Conservation (phyloP, 108 stramenopile species). For the Cylindrotheca fusiformis region DNA sequence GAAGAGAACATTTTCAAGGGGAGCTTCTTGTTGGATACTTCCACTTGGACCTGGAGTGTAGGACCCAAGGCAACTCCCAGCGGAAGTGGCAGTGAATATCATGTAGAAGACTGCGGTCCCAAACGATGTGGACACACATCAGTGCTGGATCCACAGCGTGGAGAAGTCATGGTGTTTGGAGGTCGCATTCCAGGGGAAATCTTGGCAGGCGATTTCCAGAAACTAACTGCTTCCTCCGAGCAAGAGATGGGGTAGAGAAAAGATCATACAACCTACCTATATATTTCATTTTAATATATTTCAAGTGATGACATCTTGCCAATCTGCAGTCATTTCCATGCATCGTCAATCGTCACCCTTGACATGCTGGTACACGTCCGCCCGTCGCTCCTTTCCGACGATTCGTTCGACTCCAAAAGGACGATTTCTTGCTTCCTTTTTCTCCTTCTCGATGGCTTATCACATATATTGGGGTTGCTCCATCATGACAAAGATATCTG, state of each 20-base stretch:
- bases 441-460: too few relatives aligned
- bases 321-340: too few relatives aligned
- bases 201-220: conserved; percentile 67
- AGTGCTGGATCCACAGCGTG: conserved; percentile 47
- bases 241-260: background rate
- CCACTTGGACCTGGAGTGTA: conserved; percentile 66
- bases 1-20: conserved; percentile 69
- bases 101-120: conserved; percentile 23
- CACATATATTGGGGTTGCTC: too few relatives aligned
- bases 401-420: too few relatives aligned
- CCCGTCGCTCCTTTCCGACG: too few relatives aligned
- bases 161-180: conserved; percentile 64
- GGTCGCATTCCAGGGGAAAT: conserved; percentile 63
- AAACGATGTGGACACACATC: conserved; percentile 67
- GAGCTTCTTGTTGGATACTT: conserved; percentile 69
- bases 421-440: too few relatives aligned
- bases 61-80: conserved; percentile 45
- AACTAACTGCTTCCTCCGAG: conserved; percentile 6
- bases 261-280: background rate
- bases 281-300: too few relatives aligned
- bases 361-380: too few relatives aligned
- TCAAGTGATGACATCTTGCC: too few relatives aligned
- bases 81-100: conserved; percentile 21
- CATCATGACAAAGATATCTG: background rate
- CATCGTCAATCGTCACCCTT: too few relatives aligned